Base-by-base conservation (phyloP, 768 basidiomycete genomes). In the Lepiota venenata region DNA sequence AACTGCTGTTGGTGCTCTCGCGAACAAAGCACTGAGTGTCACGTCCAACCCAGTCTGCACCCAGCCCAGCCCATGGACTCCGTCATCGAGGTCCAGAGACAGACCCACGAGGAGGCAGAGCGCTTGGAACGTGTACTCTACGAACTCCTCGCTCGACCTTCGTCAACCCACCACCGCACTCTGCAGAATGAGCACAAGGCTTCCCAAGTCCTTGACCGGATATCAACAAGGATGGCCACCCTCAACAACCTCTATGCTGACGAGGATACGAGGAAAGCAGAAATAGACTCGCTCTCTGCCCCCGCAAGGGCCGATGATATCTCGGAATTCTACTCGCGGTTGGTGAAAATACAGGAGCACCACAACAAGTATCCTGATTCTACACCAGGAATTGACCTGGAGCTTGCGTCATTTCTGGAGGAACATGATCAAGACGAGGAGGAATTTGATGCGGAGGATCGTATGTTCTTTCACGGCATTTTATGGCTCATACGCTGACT, bases 271-370 rank as follows among this genome's bases (percentile, higher is more conserved):
- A 77, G 88, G 58, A 85, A 83, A 55, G 70, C 74, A n/a, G 91
- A 93, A 67, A 71, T 84, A 14, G 77, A 85, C 40, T 60, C 76
- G 11, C 71, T 92, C 5, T 87, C 88, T 36, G 75, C 80, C 10
- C 71, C 83, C 14, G 57, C 73, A 3, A 78, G 81, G 61, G 80
- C 80, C 44, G 81, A 83, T 70, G 83, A 98, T 71, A 79, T 98
- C 48, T 85, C 87, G 44, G 93, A 96, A 71, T 99, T 99, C 76
- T 98, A 99, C 75, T 77, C 87, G 69, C 87, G 97, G 75, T 86
- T 98, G 78, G 87, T 84, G 66, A 93, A 91, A 82, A 85, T 98
- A 71, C 92, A 95, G 75, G 93, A 95, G 68, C 93, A 96, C 81
- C 87, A 98, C 79, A 82, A 80, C 73, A 92, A 92, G 78, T 94